Percentiles rank a stretch among this genome's conserved stretches.
Conservation (phyloP, 352 stramenopile genomes). For the Globisporangium sylvaticum region DNA sequence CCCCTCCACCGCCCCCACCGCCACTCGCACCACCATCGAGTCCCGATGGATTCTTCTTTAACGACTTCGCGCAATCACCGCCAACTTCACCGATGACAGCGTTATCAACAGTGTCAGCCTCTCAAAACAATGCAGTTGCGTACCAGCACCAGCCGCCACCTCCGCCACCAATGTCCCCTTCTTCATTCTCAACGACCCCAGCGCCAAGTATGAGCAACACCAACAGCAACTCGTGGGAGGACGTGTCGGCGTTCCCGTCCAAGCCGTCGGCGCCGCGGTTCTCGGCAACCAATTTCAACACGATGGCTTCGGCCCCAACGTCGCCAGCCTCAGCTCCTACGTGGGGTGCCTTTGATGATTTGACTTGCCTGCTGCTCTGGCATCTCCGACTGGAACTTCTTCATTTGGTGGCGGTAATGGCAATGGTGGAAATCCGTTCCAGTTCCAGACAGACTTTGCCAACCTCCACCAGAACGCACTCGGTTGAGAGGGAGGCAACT, state of each 20-base stretch:
- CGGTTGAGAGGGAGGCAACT: background rate
- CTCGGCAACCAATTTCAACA: slow-evolving; percentile 7
- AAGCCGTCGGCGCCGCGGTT: background rate
- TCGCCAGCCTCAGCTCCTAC: background rate
- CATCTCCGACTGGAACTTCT: background rate
- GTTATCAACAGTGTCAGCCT: background rate
- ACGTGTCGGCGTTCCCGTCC: slow-evolving; percentile 1
- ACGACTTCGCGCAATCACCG: background rate
- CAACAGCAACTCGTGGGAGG: slow-evolving; percentile 9
- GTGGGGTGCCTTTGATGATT: slow-evolving; percentile 13
- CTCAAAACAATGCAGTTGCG: background rate
- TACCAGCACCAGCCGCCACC: background rate
- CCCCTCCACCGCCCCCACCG: slow-evolving; percentile 1
- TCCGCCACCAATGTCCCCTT: background rate
- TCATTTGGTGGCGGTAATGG: background rate
- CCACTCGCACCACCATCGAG: slow-evolving; percentile 10
- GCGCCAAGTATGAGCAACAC: slow-evolving; percentile 1
- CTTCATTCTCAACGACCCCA: background rate
- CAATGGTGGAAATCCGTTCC: slow-evolving; percentile 6
- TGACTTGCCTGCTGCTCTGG: slow-evolving; percentile 4
- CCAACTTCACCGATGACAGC: background rate
- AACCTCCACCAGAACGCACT: slow-evolving; percentile 25
- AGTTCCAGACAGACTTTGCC: slow-evolving; percentile 20
- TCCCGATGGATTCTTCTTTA: slow-evolving; percentile 11
- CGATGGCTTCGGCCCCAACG: slow-evolving; percentile 5